These are phyloP conservation scores for Schrenkiella parvula DNA, from an alignment of 345 rosid species.

Conservation along the genomic window DNA sequence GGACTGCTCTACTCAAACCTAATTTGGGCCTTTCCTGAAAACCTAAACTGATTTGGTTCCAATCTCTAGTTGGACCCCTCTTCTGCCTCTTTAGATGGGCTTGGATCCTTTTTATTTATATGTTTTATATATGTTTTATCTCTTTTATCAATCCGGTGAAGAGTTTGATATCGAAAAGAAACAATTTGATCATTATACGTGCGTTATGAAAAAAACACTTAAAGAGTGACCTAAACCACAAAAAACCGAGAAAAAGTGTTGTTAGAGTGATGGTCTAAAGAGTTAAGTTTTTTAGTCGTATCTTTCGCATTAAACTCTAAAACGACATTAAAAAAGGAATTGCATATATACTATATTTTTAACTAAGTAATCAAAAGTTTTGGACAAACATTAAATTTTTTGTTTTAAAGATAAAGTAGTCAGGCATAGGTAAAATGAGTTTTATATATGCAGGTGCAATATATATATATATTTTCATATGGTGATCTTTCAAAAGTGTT, in stretches of 20 bases:
- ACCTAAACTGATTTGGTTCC: conserved; percentile 1
- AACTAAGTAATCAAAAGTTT: neutral
- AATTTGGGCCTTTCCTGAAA: conserved; percentile 25
- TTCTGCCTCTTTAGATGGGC: conserved; percentile 16
- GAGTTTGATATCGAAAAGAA: neutral
- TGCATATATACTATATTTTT: neutral
- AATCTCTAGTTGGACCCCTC: neutral
- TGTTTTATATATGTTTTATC: too few relatives aligned
- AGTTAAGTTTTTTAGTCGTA: neutral
- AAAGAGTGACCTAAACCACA: neutral
- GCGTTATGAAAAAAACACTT: neutral
- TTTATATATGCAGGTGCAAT: neutral
- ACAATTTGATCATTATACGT: neutral
- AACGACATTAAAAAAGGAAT: neutral
- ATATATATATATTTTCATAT: neutral
- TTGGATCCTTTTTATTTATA: too few relatives aligned
- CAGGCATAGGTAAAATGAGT: neutral
- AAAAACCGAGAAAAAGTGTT: neutral
- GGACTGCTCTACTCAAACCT: conserved; percentile 24
- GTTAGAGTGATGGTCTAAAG: neutral
- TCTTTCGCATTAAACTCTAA: neutral
- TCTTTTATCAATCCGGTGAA: neutral
- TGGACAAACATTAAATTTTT: neutral
- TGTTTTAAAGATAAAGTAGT: neutral
- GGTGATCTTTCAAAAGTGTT: neutral